A percentile compares a stretch with the other conserved stretches of the same genome.
Conservation (phyloP, 2,329 filamentous ascomycete genomes). For the Colletotrichum sp. region DNA sequence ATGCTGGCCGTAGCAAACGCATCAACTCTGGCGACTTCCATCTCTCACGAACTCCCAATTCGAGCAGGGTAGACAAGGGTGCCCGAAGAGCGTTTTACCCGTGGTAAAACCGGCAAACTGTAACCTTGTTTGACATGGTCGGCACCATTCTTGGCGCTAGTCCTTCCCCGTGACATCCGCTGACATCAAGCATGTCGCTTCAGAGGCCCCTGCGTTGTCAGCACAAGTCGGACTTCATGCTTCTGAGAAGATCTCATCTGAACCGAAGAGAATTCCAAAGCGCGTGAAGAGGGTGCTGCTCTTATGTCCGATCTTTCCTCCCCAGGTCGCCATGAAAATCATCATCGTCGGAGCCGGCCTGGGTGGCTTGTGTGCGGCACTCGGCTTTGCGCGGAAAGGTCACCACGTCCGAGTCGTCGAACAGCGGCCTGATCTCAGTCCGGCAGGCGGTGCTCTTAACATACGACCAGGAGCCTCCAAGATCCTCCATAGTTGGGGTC, state of each 20-base stretch:
- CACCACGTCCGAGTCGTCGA: constrained; percentile 24
- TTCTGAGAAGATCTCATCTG: neutral
- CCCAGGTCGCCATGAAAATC: constrained; percentile 14
- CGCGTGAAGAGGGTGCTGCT: neutral
- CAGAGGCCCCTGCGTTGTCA: neutral
- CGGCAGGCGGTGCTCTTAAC: constrained; percentile 24
- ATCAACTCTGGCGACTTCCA: neutral
- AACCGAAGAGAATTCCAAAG: fast-evolving
- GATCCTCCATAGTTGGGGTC: constrained; percentile 23
- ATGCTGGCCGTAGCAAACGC: neutral
- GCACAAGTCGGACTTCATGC: neutral
- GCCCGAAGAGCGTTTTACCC: neutral
- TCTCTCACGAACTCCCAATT: neutral
- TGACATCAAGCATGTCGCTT: neutral
- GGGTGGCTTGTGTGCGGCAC: constrained; percentile 25
- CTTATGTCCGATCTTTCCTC: no score
- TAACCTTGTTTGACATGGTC: neutral
- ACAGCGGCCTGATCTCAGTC: constrained; percentile 13
- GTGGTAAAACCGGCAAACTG: neutral
- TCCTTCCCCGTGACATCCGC: neutral
- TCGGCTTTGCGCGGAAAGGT: constrained; percentile 18
- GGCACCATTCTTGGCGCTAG: neutral
- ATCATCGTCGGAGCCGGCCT: constrained; percentile 27
- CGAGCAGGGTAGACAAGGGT: neutral
- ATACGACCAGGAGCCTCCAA: constrained; percentile 23